Evolutionary conservation across 208 protist species (phyloP).

Genomic region (Blastocrithidia nonstop): DNA sequence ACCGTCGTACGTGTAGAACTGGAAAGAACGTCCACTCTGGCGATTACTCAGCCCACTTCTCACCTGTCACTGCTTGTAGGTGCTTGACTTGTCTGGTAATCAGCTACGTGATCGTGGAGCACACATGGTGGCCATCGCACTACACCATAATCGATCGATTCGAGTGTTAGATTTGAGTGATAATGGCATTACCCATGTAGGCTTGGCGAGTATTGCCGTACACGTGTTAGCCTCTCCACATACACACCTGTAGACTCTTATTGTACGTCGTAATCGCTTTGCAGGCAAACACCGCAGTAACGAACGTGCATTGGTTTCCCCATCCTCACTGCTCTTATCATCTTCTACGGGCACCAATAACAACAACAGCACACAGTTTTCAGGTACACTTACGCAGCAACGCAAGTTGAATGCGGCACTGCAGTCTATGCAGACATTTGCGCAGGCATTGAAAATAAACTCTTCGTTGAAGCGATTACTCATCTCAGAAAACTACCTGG

Average conservation of each 20-base stretch:
- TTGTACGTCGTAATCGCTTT: constrained; percentile 31
- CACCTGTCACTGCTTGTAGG: constrained; percentile 51
- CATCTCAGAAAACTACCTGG: constrained; percentile 65
- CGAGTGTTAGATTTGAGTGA: constrained; percentile 63
- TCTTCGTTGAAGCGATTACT: constrained; percentile 30
- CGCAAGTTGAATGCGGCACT: constrained; percentile 6
- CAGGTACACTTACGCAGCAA: constrained; percentile 2
- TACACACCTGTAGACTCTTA: constrained; percentile 36
- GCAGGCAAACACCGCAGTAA: constrained; percentile 23
- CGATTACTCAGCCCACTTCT: constrained; percentile 46
- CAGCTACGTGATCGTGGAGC: constrained; percentile 35
- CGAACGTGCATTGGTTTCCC: constrained; percentile 3
- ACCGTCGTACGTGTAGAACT: constrained; percentile 6
- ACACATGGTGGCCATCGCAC: constrained; percentile 60
- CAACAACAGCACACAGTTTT: constrained; percentile 9
- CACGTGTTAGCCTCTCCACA: constrained; percentile 21
- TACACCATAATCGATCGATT: constrained; percentile 51
- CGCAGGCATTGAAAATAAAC: constrained; percentile 26
- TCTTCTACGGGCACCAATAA: no score
- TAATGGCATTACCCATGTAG: constrained; percentile 51
- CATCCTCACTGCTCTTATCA: no score
- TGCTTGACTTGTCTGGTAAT: constrained; percentile 71
- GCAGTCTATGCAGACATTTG: constrained; percentile 28
- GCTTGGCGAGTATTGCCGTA: constrained; percentile 51
- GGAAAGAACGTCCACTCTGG: constrained; percentile 66